Evolutionary conservation across 2,329 filamentous ascomycete species (phyloP), one percentile per base, ranked within the genome.

Genomic region (Lasiodiplodia citricola): DNA sequence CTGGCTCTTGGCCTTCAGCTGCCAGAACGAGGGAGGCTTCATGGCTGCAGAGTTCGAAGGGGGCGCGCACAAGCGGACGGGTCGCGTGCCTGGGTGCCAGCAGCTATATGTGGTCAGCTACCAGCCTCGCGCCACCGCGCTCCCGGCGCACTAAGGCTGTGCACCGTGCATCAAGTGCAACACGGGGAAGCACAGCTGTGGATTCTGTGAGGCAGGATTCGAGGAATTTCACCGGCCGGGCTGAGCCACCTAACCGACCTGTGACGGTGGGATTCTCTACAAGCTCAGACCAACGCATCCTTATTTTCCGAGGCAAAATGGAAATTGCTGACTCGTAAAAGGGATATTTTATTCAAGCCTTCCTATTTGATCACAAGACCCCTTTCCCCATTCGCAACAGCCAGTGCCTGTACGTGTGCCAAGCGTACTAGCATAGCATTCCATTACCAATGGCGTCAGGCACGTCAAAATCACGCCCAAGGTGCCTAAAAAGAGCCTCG

Each of bases 1-100:
- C 52, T 70, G 69, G 50, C 62, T 58, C 50, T 68, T 68, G 60
- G 66, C 63, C 8, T 47, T 47, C n/a, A 54, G 35, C 44, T 62
- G 44, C 62, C 62, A 65, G 25, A 65, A 41, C 8, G 31, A 23
- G n/a, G 35, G 35, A 31, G 31, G 23, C 8, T 52, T 50, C 62
- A 65, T 65, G 62, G 28, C 14, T 64, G 60, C 3, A 16, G 57
- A n/a, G 37, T 14, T 10, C n/a, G 41, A 18, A 44, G 41, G 58
- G 16, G 41, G 41, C 38, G 47, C 57, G 47, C 57, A 44, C 57
- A 44, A 47, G 38, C 58, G 58, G 58, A n/a, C 21, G 28, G 41
- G 58, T 62, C 58, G 58, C 58, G 58, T 50, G 58, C n/a, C 10
- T 41, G 11, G 14, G 56, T 31, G 31, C 18, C 7, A 18, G 44